A percentile compares a stretch with the other conserved stretches of the same genome.
phyloP scores from a whole-genome alignment of 768 basidiomycete species.

The Suillus tomentosus region DNA sequence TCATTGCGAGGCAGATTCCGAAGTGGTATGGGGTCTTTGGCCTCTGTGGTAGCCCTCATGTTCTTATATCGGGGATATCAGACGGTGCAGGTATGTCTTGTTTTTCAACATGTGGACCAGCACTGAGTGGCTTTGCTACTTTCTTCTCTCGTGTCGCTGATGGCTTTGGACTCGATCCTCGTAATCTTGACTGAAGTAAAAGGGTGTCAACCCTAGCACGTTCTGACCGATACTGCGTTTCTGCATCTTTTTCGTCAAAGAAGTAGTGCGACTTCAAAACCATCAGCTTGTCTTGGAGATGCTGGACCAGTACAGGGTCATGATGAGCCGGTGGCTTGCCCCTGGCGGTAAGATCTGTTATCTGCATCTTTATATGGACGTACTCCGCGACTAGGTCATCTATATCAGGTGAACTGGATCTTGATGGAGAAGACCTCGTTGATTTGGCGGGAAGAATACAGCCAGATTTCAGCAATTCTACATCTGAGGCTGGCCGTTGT shows the following conservation, averaged over 20 bases:
- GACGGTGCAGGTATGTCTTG: slow-evolving; percentile 6
- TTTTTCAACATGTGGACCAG: neutral
- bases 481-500: slow-evolving; percentile 7
- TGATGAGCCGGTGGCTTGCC: slow-evolving; percentile 26
- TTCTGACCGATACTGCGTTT: slow-evolving; percentile 54
- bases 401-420: slow-evolving; percentile 37
- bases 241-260: slow-evolving; percentile 70
- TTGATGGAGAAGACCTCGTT: slow-evolving; percentile 28
- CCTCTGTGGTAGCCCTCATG: slow-evolving; percentile 23
- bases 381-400: slow-evolving; percentile 65
- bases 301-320: slow-evolving; percentile 31
- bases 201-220: slow-evolving; percentile 49
- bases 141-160: slow-evolving; percentile 3
- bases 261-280: slow-evolving; percentile 61
- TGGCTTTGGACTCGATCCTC: slow-evolving; percentile 24
- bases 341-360: slow-evolving; percentile 46
- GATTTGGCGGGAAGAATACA: slow-evolving; percentile 22
- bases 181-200: slow-evolving; percentile 46
- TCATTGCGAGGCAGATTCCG: slow-evolving; percentile 14
- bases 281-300: slow-evolving; percentile 48
- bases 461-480: slow-evolving; percentile 17
- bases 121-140: neutral
- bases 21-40: slow-evolving; percentile 18
- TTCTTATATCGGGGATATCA: slow-evolving; percentile 38
- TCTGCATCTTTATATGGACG: slow-evolving; percentile 59